phyloP scores from a whole-genome alignment of 1,139 yeast genomes.

The Spathaspora jeffriesii region DNA sequence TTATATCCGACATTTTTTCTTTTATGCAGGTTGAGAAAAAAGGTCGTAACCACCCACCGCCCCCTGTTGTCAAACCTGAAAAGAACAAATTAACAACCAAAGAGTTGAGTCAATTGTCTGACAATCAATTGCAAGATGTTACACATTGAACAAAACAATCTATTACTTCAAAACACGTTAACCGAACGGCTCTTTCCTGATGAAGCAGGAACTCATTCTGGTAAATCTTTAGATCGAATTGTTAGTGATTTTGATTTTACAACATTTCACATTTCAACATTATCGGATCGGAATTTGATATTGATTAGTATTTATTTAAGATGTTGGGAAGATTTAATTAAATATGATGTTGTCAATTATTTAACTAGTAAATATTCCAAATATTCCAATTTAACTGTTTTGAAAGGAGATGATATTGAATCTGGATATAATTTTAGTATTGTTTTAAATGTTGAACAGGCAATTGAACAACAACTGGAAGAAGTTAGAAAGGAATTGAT shows the following conservation, averaged over 20 bases:
- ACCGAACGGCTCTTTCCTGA: slow-evolving; percentile 35
- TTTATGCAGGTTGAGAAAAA: not conserved
- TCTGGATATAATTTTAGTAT: slow-evolving; percentile 83
- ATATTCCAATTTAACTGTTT: slow-evolving; percentile 29
- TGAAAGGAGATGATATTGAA: slow-evolving; percentile 47
- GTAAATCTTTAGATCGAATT: slow-evolving; percentile 77
- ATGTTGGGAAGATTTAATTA: slow-evolving; percentile 72
- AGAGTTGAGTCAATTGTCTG: not conserved
- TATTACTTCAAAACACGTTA: slow-evolving; percentile 43
- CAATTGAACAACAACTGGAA: slow-evolving; percentile 36
- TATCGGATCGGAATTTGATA: slow-evolving; percentile 65
- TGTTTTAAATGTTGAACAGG: slow-evolving; percentile 57
- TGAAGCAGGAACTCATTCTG: slow-evolving; percentile 23
- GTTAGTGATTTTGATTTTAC: slow-evolving; percentile 96
- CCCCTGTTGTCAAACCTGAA: not conserved
- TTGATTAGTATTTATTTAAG: slow-evolving; percentile 72
- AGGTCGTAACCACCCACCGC: not conserved
- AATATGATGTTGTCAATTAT: slow-evolving; percentile 61
- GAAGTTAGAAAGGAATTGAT: slow-evolving; percentile 54
- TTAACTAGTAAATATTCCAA: slow-evolving; percentile 38
- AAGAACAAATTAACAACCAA: not conserved
- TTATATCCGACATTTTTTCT: not conserved
- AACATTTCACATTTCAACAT: slow-evolving; percentile 87
- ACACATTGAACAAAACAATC: slow-evolving; percentile 46
- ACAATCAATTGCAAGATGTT: slow-evolving; percentile 28